A percentile compares a stretch with the other conserved stretches of the same genome.
Evolutionary conservation across 257 asterid genomes (phyloP).

Genomic region (Thymus quinquecostatus): DNA sequence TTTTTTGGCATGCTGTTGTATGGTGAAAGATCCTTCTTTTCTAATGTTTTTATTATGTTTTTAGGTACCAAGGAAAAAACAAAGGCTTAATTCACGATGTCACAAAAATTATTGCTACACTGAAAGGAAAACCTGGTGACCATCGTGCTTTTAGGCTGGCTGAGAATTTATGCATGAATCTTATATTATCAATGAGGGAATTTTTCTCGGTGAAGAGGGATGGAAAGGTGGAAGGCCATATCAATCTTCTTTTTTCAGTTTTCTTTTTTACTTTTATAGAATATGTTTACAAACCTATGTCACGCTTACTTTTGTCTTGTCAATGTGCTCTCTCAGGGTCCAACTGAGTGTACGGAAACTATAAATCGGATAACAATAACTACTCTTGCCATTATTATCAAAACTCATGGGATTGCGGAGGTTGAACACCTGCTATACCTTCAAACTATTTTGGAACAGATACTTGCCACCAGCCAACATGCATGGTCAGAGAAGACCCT

Average conservation of each 20-base stretch:
- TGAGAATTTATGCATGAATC: slow-evolving; percentile 95
- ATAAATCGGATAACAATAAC: slow-evolving; percentile 81
- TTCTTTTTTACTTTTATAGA: slow-evolving; percentile 1
- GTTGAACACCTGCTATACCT: slow-evolving; percentile 87
- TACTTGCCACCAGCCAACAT: slow-evolving; percentile 92
- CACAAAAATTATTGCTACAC: slow-evolving; percentile 80
- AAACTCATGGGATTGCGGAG: slow-evolving; percentile 97
- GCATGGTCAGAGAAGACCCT: slow-evolving; percentile 99
- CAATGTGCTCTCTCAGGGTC: slow-evolving; percentile 66
- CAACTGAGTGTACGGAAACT: slow-evolving; percentile 97
- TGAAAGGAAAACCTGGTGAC: slow-evolving; percentile 96
- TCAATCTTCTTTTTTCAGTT: slow-evolving; percentile 10
- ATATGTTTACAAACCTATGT: slow-evolving; percentile 30
- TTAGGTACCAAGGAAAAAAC: slow-evolving; percentile 97
- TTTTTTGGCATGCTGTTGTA: slow-evolving; percentile 23
- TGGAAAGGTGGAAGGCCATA: slow-evolving; percentile 70
- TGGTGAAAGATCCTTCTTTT: slow-evolving; percentile 15
- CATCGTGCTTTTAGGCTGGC: slow-evolving; percentile 94
- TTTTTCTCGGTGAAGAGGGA: slow-evolving; percentile 91
- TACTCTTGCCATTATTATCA: slow-evolving; percentile 84
- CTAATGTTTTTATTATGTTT: slow-evolving; percentile 27
- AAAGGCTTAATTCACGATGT: slow-evolving; percentile 87
- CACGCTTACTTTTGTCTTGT: slow-evolving; percentile 36
- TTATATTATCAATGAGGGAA: slow-evolving; percentile 86
- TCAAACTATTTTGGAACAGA: slow-evolving; percentile 93